Conservation (phyloP, 2,329 filamentous ascomycete genomes). For the Rhexocercosporidium sp. region DNA sequence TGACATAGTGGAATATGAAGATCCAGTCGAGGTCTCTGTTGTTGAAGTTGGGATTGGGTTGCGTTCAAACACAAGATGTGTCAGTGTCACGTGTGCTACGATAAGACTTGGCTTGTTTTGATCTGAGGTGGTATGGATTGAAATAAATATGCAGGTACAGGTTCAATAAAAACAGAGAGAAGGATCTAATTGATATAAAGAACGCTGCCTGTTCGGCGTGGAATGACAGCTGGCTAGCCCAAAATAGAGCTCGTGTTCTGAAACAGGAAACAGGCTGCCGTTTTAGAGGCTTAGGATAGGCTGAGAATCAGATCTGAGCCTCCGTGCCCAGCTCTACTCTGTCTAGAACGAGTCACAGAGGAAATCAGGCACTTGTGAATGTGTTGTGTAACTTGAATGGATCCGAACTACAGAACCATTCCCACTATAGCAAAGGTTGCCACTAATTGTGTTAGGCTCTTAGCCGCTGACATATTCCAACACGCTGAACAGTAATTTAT, state of each 20-base stretch:
- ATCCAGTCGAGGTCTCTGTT: background rate
- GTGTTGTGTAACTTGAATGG: background rate
- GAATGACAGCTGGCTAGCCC: background rate
- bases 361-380: background rate
- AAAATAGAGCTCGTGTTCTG: conserved; percentile 13
- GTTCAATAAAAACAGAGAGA: background rate
- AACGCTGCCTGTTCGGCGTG: conserved; percentile 10
- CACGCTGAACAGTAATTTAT: conserved; percentile 16
- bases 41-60: background rate
- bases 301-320: background rate
- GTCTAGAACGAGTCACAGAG: background rate
- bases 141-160: conserved; percentile 26
- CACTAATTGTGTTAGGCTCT: too few relatives aligned
- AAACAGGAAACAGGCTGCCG: conserved; percentile 16
- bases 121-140: background rate
- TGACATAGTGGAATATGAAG: background rate
- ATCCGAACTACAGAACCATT: background rate
- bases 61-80: conserved; percentile 13
- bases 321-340: background rate
- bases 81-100: background rate
- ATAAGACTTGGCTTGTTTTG: background rate
- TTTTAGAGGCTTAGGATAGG: background rate
- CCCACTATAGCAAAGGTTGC: background rate
- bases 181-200: conserved; percentile 6
- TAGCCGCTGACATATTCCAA: conserved; percentile 15